Conservation (phyloP, 331 rosid genomes). For the Dryas integrifolia region DNA sequence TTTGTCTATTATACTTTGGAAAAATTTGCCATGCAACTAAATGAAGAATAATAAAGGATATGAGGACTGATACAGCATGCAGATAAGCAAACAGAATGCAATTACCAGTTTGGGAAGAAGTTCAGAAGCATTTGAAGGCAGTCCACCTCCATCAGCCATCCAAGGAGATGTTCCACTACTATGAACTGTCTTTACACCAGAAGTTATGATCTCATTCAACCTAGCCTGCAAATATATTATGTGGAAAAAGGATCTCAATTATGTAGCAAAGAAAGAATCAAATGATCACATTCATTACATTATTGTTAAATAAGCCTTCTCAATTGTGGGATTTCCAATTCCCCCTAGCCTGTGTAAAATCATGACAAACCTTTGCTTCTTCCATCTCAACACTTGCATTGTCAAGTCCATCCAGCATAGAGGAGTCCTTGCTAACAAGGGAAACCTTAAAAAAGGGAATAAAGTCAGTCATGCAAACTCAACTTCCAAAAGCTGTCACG, state of each 20-base stretch:
- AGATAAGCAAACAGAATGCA: conserved; percentile 12
- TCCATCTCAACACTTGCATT: conserved; percentile 93
- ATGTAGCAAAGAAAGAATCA: conserved; percentile 1
- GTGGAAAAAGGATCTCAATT: not conserved
- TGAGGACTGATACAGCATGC: not conserved
- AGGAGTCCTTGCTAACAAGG: conserved; percentile 96
- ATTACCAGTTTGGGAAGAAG: conserved; percentile 86
- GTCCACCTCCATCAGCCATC: conserved; percentile 87
- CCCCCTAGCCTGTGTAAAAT: conserved; percentile 6
- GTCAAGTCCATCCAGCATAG: conserved; percentile 99
- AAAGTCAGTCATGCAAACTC: conserved; percentile 36
- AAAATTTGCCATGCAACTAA: not conserved
- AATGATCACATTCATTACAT: not conserved
- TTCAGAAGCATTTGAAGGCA: conserved; percentile 70
- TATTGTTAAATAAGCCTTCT: not conserved
- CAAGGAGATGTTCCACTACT: conserved; percentile 58
- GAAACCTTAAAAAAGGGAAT: conserved; percentile 63
- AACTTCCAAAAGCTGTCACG: conserved; percentile 26
- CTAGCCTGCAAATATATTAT: conserved; percentile 57
- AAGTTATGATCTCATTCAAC: conserved; percentile 70
- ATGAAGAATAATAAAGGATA: not conserved
- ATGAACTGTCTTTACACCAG: conserved; percentile 38
- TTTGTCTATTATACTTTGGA: not conserved
- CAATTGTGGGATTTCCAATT: not conserved
- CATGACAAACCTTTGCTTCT: conserved; percentile 74